These are phyloP conservation scores for Hyaloscypha hepaticicola DNA, from an alignment of 495 filamentous ascomycete genomes.

Conservation along the genomic window DNA sequence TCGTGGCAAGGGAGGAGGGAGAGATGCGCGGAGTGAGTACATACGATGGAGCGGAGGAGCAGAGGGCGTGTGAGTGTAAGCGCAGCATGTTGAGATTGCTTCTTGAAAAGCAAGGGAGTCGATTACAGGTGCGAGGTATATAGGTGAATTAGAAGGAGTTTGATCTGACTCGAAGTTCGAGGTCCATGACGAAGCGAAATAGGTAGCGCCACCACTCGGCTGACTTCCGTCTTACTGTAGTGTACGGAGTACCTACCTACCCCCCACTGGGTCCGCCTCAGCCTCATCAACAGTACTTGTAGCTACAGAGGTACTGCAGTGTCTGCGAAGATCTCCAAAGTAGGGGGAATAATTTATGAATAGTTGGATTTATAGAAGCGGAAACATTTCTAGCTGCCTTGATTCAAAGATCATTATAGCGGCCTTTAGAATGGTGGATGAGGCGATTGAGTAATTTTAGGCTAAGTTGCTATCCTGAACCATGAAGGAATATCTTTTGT, in stretches of 20 bases:
- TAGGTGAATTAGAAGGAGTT: not conserved
- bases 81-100: not conserved
- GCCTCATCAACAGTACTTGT: no score
- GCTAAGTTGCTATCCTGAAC: no score
- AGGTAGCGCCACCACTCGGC: not conserved
- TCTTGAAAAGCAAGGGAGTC: no score
- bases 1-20: not conserved
- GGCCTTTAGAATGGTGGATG: not conserved
- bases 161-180: not conserved
- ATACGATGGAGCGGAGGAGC: not conserved
- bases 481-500: no score
- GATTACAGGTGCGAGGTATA: no score
- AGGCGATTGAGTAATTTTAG: no score
- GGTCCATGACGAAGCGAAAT: not conserved
- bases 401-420: not conserved
- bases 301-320: no score
- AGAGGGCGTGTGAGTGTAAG: not conserved
- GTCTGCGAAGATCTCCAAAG: no score
- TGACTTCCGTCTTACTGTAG: not conserved
- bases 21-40: not conserved
- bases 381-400: not conserved
- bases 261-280: no score
- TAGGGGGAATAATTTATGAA: no score
- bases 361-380: no score
- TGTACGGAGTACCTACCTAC: no score